phyloP scores from a whole-genome alignment of 2,329 filamentous ascomycete species.

The Kalmusia sp. region DNA sequence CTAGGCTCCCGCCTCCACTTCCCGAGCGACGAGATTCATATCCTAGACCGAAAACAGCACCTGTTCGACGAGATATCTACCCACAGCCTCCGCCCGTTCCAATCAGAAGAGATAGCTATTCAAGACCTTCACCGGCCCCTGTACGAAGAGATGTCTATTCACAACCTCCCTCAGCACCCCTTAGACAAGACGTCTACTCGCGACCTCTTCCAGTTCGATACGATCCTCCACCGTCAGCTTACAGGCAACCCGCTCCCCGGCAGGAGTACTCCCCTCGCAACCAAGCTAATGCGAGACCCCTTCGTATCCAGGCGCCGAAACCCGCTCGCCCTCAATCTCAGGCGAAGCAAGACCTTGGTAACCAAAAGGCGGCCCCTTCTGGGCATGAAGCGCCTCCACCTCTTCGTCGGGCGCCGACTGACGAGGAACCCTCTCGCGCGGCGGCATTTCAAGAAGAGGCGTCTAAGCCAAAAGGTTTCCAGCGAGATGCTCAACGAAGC shows the following conservation, averaged over 20 bases:
- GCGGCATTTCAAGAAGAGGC: constrained; percentile 17
- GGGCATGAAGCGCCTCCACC: constrained; percentile 18
- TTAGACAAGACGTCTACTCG: constrained; percentile 10
- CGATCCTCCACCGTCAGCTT: neutral
- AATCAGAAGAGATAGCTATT: constrained; percentile 10
- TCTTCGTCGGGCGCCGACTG: constrained; percentile 23
- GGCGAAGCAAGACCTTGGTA: constrained; percentile 20
- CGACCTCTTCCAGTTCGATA: constrained; percentile 1
- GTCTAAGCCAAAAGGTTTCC: constrained; percentile 16
- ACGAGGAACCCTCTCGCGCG: constrained; percentile 22
- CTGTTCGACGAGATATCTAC: constrained; percentile 12
- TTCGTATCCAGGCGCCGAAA: constrained; percentile 24
- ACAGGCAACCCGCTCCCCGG: constrained; percentile 1
- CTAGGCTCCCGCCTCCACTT: constrained; percentile 18
- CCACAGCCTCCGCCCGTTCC: constrained; percentile 1
- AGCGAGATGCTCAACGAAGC: constrained; percentile 10
- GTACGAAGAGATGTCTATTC: constrained; percentile 9
- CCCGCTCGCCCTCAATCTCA: constrained; percentile 26
- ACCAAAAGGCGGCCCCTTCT: constrained; percentile 22
- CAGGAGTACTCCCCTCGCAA: constrained; percentile 16
- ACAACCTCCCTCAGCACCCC: neutral
- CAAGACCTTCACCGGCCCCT: constrained; percentile 5
- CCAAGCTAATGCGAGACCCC: constrained; percentile 15
- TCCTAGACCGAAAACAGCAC: constrained; percentile 10
- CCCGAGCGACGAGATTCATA: constrained; percentile 13